A percentile compares a stretch with the other conserved stretches of the same genome.
Evolutionary conservation across 345 rosid species (phyloP).

Genomic region (Draba incana): DNA sequence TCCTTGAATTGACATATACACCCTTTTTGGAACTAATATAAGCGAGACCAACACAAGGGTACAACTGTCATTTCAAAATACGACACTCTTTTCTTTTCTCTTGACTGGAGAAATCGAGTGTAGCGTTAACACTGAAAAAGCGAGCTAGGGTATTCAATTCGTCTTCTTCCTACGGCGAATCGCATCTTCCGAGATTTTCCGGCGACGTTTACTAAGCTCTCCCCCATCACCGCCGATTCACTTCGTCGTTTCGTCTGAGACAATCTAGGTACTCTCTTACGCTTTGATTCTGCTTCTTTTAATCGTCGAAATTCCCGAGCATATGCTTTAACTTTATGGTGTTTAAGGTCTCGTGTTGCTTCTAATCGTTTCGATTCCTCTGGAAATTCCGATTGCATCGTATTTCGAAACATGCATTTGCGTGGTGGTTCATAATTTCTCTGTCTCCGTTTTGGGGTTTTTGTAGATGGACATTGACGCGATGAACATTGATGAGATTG

Average conservation of each 20-base stretch:
- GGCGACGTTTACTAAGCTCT: neutral
- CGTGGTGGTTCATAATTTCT: neutral
- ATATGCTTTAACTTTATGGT: neutral
- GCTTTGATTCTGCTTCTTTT: slow-evolving; percentile 26
- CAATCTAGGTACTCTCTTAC: slow-evolving; percentile 8
- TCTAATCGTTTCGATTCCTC: neutral
- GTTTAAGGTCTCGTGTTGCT: neutral
- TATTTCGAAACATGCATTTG: neutral
- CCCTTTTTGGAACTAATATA: no score
- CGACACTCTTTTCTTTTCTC: no score
- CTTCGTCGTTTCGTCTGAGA: neutral
- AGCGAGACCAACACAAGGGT: no score
- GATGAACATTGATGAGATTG: slow-evolving; percentile 35
- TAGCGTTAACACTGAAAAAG: neutral
- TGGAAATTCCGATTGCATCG: neutral
- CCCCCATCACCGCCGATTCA: neutral
- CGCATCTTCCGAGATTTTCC: neutral
- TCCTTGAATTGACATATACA: no score
- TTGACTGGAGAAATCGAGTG: neutral
- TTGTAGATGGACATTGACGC: slow-evolving; percentile 13
- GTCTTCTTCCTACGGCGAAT: slow-evolving; percentile 11
- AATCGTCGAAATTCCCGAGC: neutral
- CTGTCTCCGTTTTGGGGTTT: slow-evolving; percentile 8
- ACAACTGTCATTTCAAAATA: no score
- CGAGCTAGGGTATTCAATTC: neutral